Percentiles rank a stretch among this genome's conserved stretches.
Conservation (phyloP, 2,329 filamentous ascomycete species). For the Neopestalotiopsis clavispora region DNA sequence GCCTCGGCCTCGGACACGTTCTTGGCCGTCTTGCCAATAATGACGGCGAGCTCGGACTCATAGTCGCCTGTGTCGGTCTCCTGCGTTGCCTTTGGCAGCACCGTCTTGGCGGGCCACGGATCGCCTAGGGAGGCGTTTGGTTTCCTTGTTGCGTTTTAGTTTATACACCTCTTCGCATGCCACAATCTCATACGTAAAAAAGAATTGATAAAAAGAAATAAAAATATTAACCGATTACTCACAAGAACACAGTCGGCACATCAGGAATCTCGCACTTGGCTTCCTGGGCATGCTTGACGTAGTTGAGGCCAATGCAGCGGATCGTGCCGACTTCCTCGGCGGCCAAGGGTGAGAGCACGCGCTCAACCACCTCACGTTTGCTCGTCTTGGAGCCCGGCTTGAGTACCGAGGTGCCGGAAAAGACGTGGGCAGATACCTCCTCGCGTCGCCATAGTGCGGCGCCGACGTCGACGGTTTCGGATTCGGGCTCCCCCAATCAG, state of each 20-base stretch:
- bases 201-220: too few species aligned
- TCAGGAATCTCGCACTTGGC: slow-evolving; percentile 55
- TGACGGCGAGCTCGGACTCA: slow-evolving; percentile 62
- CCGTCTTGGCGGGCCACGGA: slow-evolving; percentile 55
- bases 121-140: slow-evolving; percentile 57
- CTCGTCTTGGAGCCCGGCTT: slow-evolving; percentile 53
- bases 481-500: slow-evolving; percentile 58
- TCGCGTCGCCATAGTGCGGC: slow-evolving; percentile 58
- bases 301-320: slow-evolving; percentile 63
- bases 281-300: slow-evolving; percentile 47
- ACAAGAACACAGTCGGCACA: slow-evolving; percentile 61
- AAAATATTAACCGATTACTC: slow-evolving; percentile 16
- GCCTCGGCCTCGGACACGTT: slow-evolving; percentile 62
- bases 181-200: neutral
- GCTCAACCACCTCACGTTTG: slow-evolving; percentile 47
- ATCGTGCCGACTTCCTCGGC: slow-evolving; percentile 58
- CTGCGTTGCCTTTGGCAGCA: slow-evolving; percentile 58
- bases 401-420: slow-evolving; percentile 64
- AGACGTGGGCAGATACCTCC: slow-evolving; percentile 60
- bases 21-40: slow-evolving; percentile 55
- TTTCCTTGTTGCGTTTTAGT: slow-evolving; percentile 41
- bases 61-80: slow-evolving; percentile 61
- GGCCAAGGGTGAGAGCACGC: slow-evolving; percentile 56
- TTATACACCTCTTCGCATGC: too few species aligned
- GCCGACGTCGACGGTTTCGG: slow-evolving; percentile 61